These are phyloP conservation scores for Kwoniella sp. DNA, from an alignment of 768 basidiomycete species.

Conservation along the genomic window DNA sequence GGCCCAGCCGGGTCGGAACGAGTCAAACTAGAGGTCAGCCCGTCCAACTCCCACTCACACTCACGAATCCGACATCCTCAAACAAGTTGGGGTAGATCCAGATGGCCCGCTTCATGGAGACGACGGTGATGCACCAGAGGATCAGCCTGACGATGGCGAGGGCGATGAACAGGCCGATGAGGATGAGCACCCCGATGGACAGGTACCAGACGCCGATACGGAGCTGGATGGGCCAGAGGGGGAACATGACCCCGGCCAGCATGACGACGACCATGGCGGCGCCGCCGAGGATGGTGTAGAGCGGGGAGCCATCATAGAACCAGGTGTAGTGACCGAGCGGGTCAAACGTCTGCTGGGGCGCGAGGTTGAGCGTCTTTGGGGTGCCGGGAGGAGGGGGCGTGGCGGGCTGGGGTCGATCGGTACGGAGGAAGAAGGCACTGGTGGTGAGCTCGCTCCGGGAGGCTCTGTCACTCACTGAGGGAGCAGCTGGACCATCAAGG, in stretches of 20 bases:
- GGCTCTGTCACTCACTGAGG: slow-evolving; percentile 54
- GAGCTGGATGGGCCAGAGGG: slow-evolving; percentile 91
- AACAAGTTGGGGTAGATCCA: slow-evolving; percentile 99
- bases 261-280: slow-evolving; percentile 86
- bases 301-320: slow-evolving; percentile 93
- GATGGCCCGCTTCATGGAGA: slow-evolving; percentile 82
- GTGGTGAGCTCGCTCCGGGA: background rate
- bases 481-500: slow-evolving; percentile 65
- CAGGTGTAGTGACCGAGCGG: slow-evolving; percentile 85
- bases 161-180: slow-evolving; percentile 84
- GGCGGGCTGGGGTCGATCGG: slow-evolving; percentile 64
- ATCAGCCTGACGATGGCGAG: slow-evolving; percentile 86
- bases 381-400: slow-evolving; percentile 42
- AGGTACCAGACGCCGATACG: slow-evolving; percentile 94
- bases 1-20: slow-evolving; percentile 93
- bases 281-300: slow-evolving; percentile 87
- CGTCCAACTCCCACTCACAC: slow-evolving; percentile 53
- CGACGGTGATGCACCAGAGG: slow-evolving; percentile 85
- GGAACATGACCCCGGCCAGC: slow-evolving; percentile 98
- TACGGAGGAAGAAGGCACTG: slow-evolving; percentile 83
- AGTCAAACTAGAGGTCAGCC: slow-evolving; percentile 71
- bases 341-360: slow-evolving; percentile 66
- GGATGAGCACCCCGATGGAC: slow-evolving; percentile 76
- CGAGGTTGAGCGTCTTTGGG: slow-evolving; percentile 74
- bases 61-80: slow-evolving; percentile 95